A percentile compares a stretch with the other conserved stretches of the same genome.
Conservation (phyloP, 1,284 basidiomycete species). For the Microbotryum lychnidis-dioicae region DNA sequence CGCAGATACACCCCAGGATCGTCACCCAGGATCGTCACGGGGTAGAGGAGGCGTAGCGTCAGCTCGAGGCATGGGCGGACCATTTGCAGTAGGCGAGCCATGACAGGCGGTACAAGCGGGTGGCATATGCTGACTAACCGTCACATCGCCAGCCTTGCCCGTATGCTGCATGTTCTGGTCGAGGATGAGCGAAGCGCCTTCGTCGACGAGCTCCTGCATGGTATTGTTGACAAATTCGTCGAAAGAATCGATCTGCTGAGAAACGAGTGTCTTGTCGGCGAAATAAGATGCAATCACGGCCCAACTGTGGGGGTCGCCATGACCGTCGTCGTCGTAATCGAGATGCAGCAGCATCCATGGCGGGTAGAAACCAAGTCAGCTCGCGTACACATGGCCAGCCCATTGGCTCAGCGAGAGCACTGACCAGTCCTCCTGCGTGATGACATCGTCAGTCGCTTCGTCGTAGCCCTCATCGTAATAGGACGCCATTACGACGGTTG, state of each 20-base stretch:
- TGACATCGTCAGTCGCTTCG: constrained; percentile 13
- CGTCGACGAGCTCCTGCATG: constrained; percentile 99
- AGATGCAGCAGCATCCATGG: neutral
- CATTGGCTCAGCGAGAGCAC: neutral
- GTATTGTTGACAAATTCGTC: constrained; percentile 99
- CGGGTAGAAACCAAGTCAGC: neutral
- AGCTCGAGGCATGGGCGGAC: neutral
- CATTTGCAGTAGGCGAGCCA: too few relatives aligned
- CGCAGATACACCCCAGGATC: neutral
- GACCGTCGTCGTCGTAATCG: neutral
- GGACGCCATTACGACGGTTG: neutral
- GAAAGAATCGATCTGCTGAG: constrained; percentile 96
- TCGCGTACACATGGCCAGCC: neutral
- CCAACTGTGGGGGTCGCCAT: constrained; percentile 57
- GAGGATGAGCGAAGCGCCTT: constrained; percentile 84
- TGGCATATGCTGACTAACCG: constrained; percentile 39
- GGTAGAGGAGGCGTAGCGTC: neutral
- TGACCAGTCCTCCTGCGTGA: constrained; percentile 31
- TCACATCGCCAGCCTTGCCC: constrained; percentile 65
- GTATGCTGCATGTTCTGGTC: constrained; percentile 96
- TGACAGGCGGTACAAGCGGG: too few relatives aligned
- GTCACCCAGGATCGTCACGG: too few relatives aligned
- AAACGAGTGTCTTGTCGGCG: constrained; percentile 91
- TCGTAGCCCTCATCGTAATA: neutral
- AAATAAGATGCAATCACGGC: constrained; percentile 94